Base-by-base conservation (phyloP, 148 eudicot genomes). In the Fagopyrum tataricum region DNA sequence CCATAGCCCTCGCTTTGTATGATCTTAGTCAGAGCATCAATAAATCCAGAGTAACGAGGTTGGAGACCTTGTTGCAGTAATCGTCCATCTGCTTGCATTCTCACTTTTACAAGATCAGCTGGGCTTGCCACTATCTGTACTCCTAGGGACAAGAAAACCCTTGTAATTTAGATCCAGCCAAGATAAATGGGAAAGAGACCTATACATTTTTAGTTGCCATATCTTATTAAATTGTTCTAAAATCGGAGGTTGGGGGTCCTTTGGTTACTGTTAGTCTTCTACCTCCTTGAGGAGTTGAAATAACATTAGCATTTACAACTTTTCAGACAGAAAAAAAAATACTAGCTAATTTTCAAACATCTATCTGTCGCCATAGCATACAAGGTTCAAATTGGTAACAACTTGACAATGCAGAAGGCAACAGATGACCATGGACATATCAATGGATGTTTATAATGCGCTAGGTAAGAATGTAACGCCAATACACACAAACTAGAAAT, bases 71-170 rank as follows among this genome's bases (percentile, higher is more conserved):
- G 91, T 82, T 84, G 77, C 53, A 83, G 73, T 76, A 82, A 61
- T 43, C 82, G 85, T 49, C 93, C 84, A 67, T 93, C 94, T 6
- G 94, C 98, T 89, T 93, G 98, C 96, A 93, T 84, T 77, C 98
- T 85, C 26, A 93, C 96, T 75, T 93, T 93, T 41, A 90, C 86
- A 39, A 93, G 87, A 84, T 93, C 96, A 78, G 98, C 98, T 58
- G 98, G 98, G 85, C 98, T 93, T 42, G 94, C 90, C 53, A 90
- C 80, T 69, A 90, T 82, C 94, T 90, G 91, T 48, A 77, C 74
- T 73, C 78, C 78, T 83, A 82, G 59, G 71, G 47, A 67, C 43
- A 76, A 68, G 76, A 64, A 55, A 43, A 64, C 43, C 69, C 37
- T 42, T 15, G 42, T 39, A 14, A 64, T 39, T 64, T 37, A 64